These are phyloP conservation scores for Sextonia rubra DNA, from an alignment of 164 flowering plant species.

Conservation along the genomic window DNA sequence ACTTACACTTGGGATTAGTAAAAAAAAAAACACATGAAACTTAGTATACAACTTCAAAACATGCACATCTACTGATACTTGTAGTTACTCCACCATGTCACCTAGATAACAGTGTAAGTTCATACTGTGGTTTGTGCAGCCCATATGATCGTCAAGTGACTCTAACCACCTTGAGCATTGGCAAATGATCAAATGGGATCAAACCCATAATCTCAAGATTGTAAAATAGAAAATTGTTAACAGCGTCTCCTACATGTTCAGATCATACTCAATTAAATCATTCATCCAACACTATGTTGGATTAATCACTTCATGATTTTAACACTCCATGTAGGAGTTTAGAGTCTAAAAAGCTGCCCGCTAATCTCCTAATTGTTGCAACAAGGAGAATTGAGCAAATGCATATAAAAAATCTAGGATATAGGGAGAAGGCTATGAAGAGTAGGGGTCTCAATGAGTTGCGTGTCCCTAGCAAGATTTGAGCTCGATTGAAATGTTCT, in stretches of 20 bases:
- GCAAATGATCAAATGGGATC: neutral
- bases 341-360: too few species aligned
- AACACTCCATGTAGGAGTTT: too few species aligned
- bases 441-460: too few species aligned
- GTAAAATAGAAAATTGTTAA: neutral
- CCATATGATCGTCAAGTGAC: neutral
- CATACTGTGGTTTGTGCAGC: neutral
- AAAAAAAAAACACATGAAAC: too few species aligned
- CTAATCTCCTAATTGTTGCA: too few species aligned
- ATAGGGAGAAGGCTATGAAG: too few species aligned
- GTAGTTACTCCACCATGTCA: constrained; percentile 84
- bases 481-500: too few species aligned
- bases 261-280: neutral
- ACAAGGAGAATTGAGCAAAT: too few species aligned
- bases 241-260: neutral
- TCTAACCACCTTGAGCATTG: neutral
- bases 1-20: too few species aligned
- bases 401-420: too few species aligned
- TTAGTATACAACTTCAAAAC: constrained; percentile 5
- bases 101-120: constrained; percentile 48
- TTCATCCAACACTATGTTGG: neutral
- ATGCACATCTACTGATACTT: constrained; percentile 62
- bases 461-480: too few species aligned
- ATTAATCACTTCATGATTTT: too few species aligned
- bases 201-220: neutral